Percentiles rank a stretch among this genome's conserved stretches.
Conservation (phyloP, 495 filamentous ascomycete genomes). For the Alectoria sarmentosa region DNA sequence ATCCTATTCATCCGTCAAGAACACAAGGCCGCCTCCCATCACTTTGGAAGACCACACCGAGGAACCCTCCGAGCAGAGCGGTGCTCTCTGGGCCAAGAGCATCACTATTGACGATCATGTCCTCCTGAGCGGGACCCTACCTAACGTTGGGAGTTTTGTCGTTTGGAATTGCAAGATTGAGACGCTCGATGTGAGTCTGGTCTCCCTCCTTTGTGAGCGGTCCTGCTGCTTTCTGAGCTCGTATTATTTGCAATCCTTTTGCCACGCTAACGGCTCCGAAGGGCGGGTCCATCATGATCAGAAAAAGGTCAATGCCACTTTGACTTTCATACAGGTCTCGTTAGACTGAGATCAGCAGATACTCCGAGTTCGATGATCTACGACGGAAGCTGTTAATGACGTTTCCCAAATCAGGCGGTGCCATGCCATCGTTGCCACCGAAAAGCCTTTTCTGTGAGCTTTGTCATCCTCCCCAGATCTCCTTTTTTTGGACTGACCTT, state of each 20-base stretch:
- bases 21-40: slow-evolving; percentile 41
- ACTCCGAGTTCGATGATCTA: slow-evolving; percentile 66
- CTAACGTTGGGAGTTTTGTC: slow-evolving; percentile 61
- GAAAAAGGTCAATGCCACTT: slow-evolving; percentile 43
- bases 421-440: slow-evolving; percentile 59
- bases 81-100: slow-evolving; percentile 59
- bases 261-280: slow-evolving; percentile 22
- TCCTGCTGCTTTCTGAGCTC: slow-evolving; percentile 12
- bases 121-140: slow-evolving; percentile 53
- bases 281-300: slow-evolving; percentile 54
- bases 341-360: slow-evolving; percentile 36
- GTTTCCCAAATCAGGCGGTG: slow-evolving; percentile 58
- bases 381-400: slow-evolving; percentile 50
- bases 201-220: neutral
- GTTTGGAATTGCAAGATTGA: slow-evolving; percentile 68
- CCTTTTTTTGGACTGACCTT: slow-evolving; percentile 1
- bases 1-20: slow-evolving; percentile 40
- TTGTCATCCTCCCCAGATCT: slow-evolving; percentile 1
- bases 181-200: slow-evolving; percentile 56
- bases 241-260: neutral
- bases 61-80: slow-evolving; percentile 52
- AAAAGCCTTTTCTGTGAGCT: slow-evolving; percentile 63
- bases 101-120: slow-evolving; percentile 61
- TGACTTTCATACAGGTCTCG: neutral
- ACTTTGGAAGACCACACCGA: slow-evolving; percentile 66